These are phyloP conservation scores for Erodium maritimum DNA, from an alignment of 345 rosid genomes.

Conservation along the genomic window DNA sequence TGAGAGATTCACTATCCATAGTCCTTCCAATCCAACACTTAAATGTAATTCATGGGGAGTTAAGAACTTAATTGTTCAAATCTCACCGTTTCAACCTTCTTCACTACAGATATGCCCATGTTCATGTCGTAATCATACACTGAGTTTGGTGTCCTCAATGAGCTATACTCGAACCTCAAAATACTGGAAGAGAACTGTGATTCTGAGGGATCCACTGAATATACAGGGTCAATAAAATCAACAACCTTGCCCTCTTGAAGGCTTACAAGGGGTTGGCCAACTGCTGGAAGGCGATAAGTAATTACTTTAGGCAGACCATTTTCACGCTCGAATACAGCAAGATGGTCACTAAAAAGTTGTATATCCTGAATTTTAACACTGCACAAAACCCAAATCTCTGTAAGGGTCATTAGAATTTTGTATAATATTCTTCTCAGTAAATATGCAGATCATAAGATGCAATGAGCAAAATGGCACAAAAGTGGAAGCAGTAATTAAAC, in stretches of 20 bases:
- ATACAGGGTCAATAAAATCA: conserved; percentile 67
- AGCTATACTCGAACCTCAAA: conserved; percentile 70
- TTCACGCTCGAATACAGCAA: conserved; percentile 73
- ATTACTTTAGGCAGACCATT: conserved; percentile 56
- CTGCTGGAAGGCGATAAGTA: conserved; percentile 55
- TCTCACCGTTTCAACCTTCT: conserved; percentile 79
- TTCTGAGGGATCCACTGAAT: conserved; percentile 36
- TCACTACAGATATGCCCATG: conserved; percentile 54
- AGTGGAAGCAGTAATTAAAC: background rate
- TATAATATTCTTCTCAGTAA: too few species aligned
- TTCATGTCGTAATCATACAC: conserved; percentile 79
- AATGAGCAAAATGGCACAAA: background rate
- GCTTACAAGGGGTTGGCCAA: conserved; percentile 50
- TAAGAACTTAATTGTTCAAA: conserved; percentile 1
- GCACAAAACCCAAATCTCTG: conserved; percentile 11
- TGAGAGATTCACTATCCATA: background rate
- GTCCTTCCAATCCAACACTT: background rate
- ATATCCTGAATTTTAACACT: conserved; percentile 73
- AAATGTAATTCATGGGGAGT: background rate
- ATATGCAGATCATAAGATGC: background rate
- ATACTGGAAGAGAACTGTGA: conserved; percentile 56
- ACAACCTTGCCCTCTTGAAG: conserved; percentile 49
- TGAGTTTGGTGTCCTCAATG: conserved; percentile 72
- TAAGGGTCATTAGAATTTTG: conserved; percentile 4
- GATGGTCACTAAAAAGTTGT: conserved; percentile 66